Conservation (phyloP, 176 grass and related monocot genomes). For the Phragmites australis region DNA sequence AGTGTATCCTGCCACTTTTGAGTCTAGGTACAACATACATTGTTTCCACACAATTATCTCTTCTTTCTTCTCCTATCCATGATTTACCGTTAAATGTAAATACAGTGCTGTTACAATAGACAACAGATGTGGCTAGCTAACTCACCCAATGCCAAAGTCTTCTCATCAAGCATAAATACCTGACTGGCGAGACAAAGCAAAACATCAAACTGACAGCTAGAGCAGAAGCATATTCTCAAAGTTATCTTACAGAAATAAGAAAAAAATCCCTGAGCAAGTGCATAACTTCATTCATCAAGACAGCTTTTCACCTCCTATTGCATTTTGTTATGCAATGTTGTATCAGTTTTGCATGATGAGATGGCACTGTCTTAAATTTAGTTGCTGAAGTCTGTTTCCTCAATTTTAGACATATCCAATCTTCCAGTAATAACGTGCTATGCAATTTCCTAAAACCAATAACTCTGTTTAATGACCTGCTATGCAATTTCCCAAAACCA, state of each 20-base stretch:
- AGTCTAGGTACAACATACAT: neutral
- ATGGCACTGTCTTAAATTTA: neutral
- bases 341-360: neutral
- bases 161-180: neutral
- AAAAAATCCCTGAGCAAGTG: constrained; percentile 17
- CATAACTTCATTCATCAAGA: constrained; percentile 10
- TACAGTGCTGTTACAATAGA: neutral
- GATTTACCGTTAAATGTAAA: neutral
- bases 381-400: neutral
- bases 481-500: neutral
- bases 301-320: neutral
- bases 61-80: neutral
- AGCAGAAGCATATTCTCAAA: neutral
- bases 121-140: neutral
- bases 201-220: neutral
- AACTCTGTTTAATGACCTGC: neutral
- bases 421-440: constrained; percentile 14
- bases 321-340: constrained; percentile 22
- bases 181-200: neutral
- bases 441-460: constrained; percentile 15
- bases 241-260: neutral
- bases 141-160: neutral
- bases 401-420: constrained; percentile 2
- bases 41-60: neutral
- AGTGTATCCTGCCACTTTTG: neutral